Percentiles rank a stretch among this genome's conserved stretches.
Evolutionary conservation across 352 stramenopile genomes (phyloP).

Genomic region (Phytophthora macrochlamydospora): DNA sequence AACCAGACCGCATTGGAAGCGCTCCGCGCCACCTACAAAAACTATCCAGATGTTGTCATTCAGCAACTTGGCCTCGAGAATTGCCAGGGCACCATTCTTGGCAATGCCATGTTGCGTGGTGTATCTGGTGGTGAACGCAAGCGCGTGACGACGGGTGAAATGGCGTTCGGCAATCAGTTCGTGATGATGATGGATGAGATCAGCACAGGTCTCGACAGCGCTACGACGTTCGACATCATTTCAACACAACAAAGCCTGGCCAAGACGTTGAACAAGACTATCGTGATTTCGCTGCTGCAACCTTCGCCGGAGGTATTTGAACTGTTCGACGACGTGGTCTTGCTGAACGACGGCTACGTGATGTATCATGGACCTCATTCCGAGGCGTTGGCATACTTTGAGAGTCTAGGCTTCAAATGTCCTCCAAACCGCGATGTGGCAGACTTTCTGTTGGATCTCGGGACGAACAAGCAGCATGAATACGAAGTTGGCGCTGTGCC

Average conservation of each 20-base stretch:
- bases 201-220: slow-evolving; percentile 91
- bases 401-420: slow-evolving; percentile 52
- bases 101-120: slow-evolving; percentile 50
- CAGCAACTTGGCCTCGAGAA: slow-evolving; percentile 22
- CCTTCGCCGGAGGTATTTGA: slow-evolving; percentile 57
- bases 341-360: slow-evolving; percentile 86
- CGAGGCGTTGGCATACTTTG: slow-evolving; percentile 72
- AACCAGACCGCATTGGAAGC: slow-evolving; percentile 17
- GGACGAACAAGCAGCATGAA: slow-evolving; percentile 37
- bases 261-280: slow-evolving; percentile 36
- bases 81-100: slow-evolving; percentile 57
- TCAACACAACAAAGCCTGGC: slow-evolving; percentile 51
- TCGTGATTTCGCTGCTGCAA: slow-evolving; percentile 85
- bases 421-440: slow-evolving; percentile 40
- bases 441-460: slow-evolving; percentile 44
- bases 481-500: slow-evolving; percentile 18
- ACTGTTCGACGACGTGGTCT: slow-evolving; percentile 91
- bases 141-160: slow-evolving; percentile 77
- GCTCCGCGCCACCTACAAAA: slow-evolving; percentile 11
- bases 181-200: slow-evolving; percentile 91
- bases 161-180: slow-evolving; percentile 70
- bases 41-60: slow-evolving; percentile 16
- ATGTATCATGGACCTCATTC: slow-evolving; percentile 82
- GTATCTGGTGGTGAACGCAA: slow-evolving; percentile 69
- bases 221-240: slow-evolving; percentile 91